Evolutionary conservation across 208 protist genomes (phyloP).

Genomic region (Leishmania braziliensis): DNA sequence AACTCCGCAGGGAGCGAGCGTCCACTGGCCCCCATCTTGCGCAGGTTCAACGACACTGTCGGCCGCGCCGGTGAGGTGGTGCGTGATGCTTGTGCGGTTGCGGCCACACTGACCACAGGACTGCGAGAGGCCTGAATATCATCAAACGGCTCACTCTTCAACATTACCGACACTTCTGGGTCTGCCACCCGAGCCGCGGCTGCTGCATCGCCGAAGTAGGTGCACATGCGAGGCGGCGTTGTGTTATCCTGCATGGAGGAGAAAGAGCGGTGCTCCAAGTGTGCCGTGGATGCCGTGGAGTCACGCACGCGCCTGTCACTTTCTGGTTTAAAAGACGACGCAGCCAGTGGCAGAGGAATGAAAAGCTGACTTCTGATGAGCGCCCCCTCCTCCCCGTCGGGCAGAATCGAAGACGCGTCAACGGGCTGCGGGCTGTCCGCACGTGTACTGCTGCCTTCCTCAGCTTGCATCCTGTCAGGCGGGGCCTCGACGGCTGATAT

Average conservation of each 20-base stretch:
- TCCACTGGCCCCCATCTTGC: background rate
- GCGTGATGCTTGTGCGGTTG: background rate
- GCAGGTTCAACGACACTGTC: background rate
- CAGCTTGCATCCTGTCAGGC: background rate
- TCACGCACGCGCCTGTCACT: background rate
- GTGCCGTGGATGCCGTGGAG: background rate
- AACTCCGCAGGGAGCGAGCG: slow-evolving; percentile 2
- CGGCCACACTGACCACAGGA: background rate
- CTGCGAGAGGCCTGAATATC: background rate
- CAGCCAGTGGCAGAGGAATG: background rate
- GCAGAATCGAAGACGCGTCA: background rate
- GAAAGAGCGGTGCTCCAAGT: slow-evolving; percentile 8
- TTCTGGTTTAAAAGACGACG: background rate
- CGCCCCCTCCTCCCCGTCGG: background rate
- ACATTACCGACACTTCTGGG: background rate
- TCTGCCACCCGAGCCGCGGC: background rate
- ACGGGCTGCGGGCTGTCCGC: background rate
- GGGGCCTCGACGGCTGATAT: too few species aligned
- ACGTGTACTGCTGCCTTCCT: background rate
- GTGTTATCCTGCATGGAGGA: slow-evolving; percentile 10
- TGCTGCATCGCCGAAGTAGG: slow-evolving; percentile 11
- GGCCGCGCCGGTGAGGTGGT: background rate
- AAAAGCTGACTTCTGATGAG: background rate
- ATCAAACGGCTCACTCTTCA: background rate
- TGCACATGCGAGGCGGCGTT: slow-evolving; percentile 15